Evolutionary conservation across 352 stramenopile genomes (phyloP).

Genomic region (Pseudoperonospora humuli): DNA sequence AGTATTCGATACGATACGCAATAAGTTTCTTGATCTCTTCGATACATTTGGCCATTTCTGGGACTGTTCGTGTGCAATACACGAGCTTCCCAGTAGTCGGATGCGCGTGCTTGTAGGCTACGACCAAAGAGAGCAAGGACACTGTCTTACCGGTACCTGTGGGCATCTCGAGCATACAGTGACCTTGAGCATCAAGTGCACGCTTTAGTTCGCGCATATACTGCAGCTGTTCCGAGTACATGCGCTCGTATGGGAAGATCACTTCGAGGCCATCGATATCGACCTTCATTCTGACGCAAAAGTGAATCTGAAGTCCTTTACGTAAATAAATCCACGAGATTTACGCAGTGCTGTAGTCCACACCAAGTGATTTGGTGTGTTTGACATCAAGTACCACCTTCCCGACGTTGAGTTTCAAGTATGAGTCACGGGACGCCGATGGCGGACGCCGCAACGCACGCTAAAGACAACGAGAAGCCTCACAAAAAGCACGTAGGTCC

Average conservation of each 20-base stretch:
- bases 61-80: conserved; percentile 99
- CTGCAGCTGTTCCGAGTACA: conserved; percentile 99
- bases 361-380: too few relatives aligned
- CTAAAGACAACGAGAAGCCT: conserved; percentile 2
- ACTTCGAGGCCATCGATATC: conserved; percentile 95
- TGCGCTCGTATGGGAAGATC: conserved; percentile 95
- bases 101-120: conserved; percentile 92
- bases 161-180: conserved; percentile 98
- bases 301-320: too few relatives aligned
- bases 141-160: conserved; percentile 98
- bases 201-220: conserved; percentile 99
- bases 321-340: too few relatives aligned
- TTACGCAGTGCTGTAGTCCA: too few relatives aligned
- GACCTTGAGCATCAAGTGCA: conserved; percentile 93
- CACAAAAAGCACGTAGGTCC: conserved; percentile 47
- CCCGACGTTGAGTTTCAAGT: too few relatives aligned
- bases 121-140: conserved; percentile 94
- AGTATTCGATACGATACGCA: conserved; percentile 54
- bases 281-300: conserved; percentile 84
- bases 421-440: conserved; percentile 20
- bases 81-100: conserved; percentile 95
- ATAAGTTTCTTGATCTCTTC: conserved; percentile 97
- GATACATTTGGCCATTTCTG: conserved; percentile 98
- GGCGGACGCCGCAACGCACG: conserved; percentile 7
- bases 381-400: too few relatives aligned